A percentile compares a stretch with the other conserved stretches of the same genome.
Evolutionary conservation across 1,284 basidiomycete genomes (phyloP).

Genomic region (Porodaedalea pini): DNA sequence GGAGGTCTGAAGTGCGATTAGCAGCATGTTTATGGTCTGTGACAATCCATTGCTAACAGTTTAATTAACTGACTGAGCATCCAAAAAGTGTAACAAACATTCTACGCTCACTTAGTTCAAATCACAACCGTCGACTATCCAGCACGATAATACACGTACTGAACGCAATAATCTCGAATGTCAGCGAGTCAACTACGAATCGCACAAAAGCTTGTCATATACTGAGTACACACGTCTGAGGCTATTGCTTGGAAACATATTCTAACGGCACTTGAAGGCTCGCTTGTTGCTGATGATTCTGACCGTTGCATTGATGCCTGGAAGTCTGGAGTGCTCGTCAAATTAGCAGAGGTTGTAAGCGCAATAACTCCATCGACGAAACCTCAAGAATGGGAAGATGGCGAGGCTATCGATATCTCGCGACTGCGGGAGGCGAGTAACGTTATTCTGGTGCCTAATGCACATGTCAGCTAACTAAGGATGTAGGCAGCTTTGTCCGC

Average conservation of each 20-base stretch:
- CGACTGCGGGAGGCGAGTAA: constrained; percentile 60
- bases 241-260: neutral
- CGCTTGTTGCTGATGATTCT: constrained; percentile 68
- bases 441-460: neutral
- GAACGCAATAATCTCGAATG: constrained; percentile 49
- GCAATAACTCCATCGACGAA: constrained; percentile 48
- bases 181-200: constrained; percentile 38
- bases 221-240: constrained; percentile 46
- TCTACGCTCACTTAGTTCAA: constrained; percentile 42
- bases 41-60: neutral
- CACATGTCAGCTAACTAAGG: neutral
- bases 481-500: constrained; percentile 66
- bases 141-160: constrained; percentile 58
- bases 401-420: constrained; percentile 58
- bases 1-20: constrained; percentile 55
- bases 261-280: constrained; percentile 41
- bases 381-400: constrained; percentile 46
- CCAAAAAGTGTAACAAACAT: constrained; percentile 51
- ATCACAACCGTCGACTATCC: constrained; percentile 22
- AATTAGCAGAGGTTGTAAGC: constrained; percentile 46
- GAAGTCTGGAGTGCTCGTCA: constrained; percentile 56
- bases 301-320: constrained; percentile 61
- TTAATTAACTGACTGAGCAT: neutral
- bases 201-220: constrained; percentile 67
- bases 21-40: constrained; percentile 64